A percentile compares a stretch with the other conserved stretches of the same genome.
Evolutionary conservation across 208 protist genomes (phyloP).

Genomic region (Phytomonas sp.): DNA sequence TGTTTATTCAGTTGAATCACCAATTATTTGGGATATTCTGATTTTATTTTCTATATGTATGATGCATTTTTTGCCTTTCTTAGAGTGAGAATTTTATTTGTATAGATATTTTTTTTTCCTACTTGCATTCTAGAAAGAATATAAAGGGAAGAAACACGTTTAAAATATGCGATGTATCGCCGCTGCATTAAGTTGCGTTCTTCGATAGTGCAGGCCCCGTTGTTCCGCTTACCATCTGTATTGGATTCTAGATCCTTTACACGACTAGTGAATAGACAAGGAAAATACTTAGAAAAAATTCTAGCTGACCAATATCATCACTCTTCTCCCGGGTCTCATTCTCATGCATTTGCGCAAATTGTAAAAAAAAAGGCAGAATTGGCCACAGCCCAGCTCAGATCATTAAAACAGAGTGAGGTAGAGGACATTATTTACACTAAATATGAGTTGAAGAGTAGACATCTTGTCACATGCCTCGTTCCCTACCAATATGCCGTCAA

Average conservation of each 20-base stretch:
- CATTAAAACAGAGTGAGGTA: conserved; percentile 51
- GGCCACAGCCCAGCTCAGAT: conserved; percentile 22
- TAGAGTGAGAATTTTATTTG: background rate
- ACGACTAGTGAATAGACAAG: conserved; percentile 36
- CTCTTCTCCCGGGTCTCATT: conserved; percentile 20
- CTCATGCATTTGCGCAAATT: conserved; percentile 32
- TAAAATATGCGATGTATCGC: background rate
- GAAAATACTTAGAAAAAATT: conserved; percentile 24
- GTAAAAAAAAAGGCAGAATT: conserved; percentile 18
- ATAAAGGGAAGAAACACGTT: background rate
- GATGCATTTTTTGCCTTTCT: background rate
- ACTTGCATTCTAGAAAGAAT: background rate
- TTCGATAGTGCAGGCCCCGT: conserved; percentile 2
- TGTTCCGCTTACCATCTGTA: conserved; percentile 71
- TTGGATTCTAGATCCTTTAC: conserved; percentile 67
- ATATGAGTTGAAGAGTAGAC: conserved; percentile 50
- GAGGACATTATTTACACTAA: conserved; percentile 38
- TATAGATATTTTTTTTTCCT: background rate
- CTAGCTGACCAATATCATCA: conserved; percentile 22
- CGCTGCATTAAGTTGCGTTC: background rate
- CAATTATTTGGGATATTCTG: background rate
- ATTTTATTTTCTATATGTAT: background rate
- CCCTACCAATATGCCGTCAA: conserved; percentile 78
- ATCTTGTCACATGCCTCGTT: conserved; percentile 77
- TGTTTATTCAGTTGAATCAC: background rate